These are phyloP conservation scores for Coniferiporia sulphurascens DNA, from an alignment of 1,284 basidiomycete genomes.

Conservation along the genomic window DNA sequence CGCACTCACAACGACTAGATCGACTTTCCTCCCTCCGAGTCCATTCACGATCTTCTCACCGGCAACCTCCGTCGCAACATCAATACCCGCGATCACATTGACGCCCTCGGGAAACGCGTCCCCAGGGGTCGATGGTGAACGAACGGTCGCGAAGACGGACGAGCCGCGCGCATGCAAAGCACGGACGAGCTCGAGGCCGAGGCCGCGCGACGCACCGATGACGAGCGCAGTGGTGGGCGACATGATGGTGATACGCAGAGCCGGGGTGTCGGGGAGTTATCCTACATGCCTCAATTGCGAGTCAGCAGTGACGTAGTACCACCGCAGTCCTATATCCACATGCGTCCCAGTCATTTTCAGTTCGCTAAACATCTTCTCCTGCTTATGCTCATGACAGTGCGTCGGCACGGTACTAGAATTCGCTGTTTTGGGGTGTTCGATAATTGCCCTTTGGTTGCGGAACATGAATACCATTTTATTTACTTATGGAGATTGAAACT, in stretches of 20 bases:
- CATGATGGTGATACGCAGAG: background rate
- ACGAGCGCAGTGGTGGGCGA: conserved; percentile 27
- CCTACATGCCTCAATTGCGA: too few relatives aligned
- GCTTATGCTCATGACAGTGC: too few relatives aligned
- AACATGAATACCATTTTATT: too few relatives aligned
- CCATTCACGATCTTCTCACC: conserved; percentile 33
- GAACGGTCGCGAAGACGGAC: conserved; percentile 37
- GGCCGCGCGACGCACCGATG: conserved; percentile 40
- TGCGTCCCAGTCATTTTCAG: too few relatives aligned
- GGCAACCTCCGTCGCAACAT: conserved; percentile 32
- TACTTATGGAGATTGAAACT: too few relatives aligned
- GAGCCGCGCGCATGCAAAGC: conserved; percentile 23
- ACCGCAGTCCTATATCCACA: too few relatives aligned
- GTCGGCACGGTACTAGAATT: too few relatives aligned
- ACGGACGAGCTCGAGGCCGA: conserved; percentile 38
- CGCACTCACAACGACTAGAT: conserved; percentile 36
- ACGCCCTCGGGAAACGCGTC: conserved; percentile 29
- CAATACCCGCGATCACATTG: conserved; percentile 33
- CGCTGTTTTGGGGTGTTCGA: too few relatives aligned
- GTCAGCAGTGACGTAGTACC: too few relatives aligned
- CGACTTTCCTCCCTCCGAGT: conserved; percentile 30
- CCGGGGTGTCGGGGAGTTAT: too few relatives aligned
- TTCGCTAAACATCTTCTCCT: too few relatives aligned
- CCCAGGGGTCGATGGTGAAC: conserved; percentile 22
- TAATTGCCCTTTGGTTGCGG: too few relatives aligned